phyloP scores from a whole-genome alignment of 2,329 filamentous ascomycete species.

The Penicillium paneum region DNA sequence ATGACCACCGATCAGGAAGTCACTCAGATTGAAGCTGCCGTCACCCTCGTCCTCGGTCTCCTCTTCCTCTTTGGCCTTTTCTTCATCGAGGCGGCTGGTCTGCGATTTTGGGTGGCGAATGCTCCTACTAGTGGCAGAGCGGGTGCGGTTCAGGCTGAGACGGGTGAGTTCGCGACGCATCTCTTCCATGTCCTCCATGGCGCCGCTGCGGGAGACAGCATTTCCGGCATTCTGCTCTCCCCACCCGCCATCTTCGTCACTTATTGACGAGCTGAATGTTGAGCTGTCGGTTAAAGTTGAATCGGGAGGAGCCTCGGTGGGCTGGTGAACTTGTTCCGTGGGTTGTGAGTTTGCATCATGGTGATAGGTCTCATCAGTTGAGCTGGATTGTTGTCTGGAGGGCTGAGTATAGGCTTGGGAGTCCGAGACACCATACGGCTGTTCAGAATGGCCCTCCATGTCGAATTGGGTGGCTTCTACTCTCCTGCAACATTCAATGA shows the following conservation, averaged over 20 bases:
- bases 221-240: slow-evolving; percentile 59
- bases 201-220: slow-evolving; percentile 50
- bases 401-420: slow-evolving; percentile 4
- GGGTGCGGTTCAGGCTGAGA: slow-evolving; percentile 47
- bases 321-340: slow-evolving; percentile 3
- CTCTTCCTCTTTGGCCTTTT: slow-evolving; percentile 45
- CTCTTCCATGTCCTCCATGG: slow-evolving; percentile 59
- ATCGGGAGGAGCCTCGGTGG: slow-evolving; percentile 8
- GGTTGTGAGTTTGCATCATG: background rate
- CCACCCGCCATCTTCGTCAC: slow-evolving; percentile 54
- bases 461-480: slow-evolving; percentile 6
- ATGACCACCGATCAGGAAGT: slow-evolving; percentile 71
- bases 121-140: slow-evolving; percentile 29
- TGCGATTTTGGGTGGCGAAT: slow-evolving; percentile 28
- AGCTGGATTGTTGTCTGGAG: background rate
- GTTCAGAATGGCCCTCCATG: slow-evolving; percentile 19
- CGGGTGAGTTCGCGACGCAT: slow-evolving; percentile 55
- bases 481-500: slow-evolving; percentile 9
- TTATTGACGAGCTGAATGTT: slow-evolving; percentile 16
- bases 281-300: slow-evolving; percentile 13
- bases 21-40: slow-evolving; percentile 62
- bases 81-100: slow-evolving; percentile 35
- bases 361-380: background rate
- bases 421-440: slow-evolving; percentile 14
- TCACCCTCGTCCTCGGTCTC: slow-evolving; percentile 22